phyloP scores from a whole-genome alignment of 495 filamentous ascomycete genomes.

The Cercophora samala region DNA sequence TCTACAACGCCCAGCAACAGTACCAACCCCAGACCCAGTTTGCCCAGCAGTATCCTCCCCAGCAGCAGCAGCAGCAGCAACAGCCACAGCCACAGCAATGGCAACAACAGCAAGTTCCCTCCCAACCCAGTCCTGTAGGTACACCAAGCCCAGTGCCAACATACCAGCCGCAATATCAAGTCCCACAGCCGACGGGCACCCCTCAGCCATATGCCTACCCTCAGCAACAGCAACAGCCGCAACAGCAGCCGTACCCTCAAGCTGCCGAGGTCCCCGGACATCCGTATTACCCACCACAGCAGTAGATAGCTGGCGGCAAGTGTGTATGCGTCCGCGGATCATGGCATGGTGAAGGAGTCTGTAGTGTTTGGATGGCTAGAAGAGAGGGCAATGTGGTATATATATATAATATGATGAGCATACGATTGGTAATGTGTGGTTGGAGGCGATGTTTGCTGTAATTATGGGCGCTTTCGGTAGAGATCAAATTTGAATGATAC shows the following conservation, averaged over 20 bases:
- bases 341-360: not conserved
- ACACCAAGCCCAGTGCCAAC: slow-evolving; percentile 15
- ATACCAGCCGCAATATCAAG: slow-evolving; percentile 16
- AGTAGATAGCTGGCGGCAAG: not conserved
- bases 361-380: not conserved
- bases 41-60: slow-evolving; percentile 24
- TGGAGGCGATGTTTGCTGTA: not conserved
- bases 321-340: no score
- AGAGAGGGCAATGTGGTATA: not conserved
- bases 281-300: slow-evolving; percentile 18
- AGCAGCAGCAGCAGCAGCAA: slow-evolving; percentile 24
- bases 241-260: slow-evolving; percentile 1
- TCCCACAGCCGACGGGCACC: slow-evolving; percentile 4
- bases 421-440: not conserved
- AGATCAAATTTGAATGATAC: not conserved
- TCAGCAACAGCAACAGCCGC: slow-evolving; percentile 7
- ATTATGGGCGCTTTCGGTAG: not conserved
- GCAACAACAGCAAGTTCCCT: slow-evolving; percentile 6
- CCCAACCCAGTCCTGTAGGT: slow-evolving; percentile 1
- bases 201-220: slow-evolving; percentile 9
- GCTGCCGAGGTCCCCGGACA: slow-evolving; percentile 7
- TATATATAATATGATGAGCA: not conserved
- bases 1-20: slow-evolving; percentile 2
- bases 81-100: slow-evolving; percentile 12
- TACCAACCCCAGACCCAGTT: slow-evolving; percentile 14